Base-by-base conservation (phyloP, 2,329 filamentous ascomycete genomes). In the Phyllosticta paracitricarpa region DNA sequence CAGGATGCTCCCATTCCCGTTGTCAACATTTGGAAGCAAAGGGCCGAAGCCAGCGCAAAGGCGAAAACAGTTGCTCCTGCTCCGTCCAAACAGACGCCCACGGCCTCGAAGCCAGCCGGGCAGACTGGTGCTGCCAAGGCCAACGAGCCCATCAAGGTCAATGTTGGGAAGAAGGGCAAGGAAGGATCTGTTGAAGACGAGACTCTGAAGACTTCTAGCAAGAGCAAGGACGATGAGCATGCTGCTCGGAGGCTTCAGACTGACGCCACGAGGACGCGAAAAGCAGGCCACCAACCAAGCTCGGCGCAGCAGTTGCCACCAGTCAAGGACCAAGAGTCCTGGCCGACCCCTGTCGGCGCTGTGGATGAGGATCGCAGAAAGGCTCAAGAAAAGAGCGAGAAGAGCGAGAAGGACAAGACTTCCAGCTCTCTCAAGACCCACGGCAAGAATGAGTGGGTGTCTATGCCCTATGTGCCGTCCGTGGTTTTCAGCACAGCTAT, bases 11-110 rank as follows among this genome's bases (percentile, higher is more conserved):
- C 91, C 30, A 81, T 89, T 53, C 94, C 94, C 0, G 74, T 84
- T 1, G 88, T 97, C 62, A 99, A 99, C 73, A 79, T 92, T 64
- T 99, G 94, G 93, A 83, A 86, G 64, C 85, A 92, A 75, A 84
- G 92, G 61, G 87, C 82, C 67, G 87, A 91, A 68, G 76, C 57
- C 12, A 62, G 80, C 54, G 71, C 73, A 25, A 77, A 81, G 64
- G 75, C 80, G n/a, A 76, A 62, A 25, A 12, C 54, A 19, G n/a
- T 51, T n/a, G n/a, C 30, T 51, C 79, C 51, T 81, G 80, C 70
- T 67, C 25, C 67, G 10, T 57, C 59, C 6, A 64, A 65, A 35
- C 51, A 63, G 48, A 59, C 62, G 14, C 10, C 57, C 2, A 24
- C 56, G 51, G 48, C 60, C 1, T 25, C 65, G 6, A 57, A 61